A percentile compares a stretch with the other conserved stretches of the same genome.
Evolutionary conservation across 2,329 filamentous ascomycete genomes (phyloP).

Genomic region (Dothistroma pini): DNA sequence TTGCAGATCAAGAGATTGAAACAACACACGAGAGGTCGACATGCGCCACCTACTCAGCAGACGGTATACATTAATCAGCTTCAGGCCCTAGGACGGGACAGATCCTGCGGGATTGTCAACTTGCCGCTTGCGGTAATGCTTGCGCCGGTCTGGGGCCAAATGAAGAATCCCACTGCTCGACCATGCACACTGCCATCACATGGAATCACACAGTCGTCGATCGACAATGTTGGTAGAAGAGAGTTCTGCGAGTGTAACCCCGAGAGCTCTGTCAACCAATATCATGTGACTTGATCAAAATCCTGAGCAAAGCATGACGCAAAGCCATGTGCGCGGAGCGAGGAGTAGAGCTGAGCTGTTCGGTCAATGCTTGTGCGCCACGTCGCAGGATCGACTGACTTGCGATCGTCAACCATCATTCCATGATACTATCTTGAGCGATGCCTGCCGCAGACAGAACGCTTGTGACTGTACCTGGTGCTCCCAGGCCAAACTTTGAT

Average conservation of each 20-base stretch:
- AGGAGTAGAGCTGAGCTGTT: too few relatives aligned
- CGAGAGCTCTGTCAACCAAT: too few relatives aligned
- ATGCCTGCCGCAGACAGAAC: slow-evolving; percentile 1
- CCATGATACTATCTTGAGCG: background rate
- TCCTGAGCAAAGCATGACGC: too few relatives aligned
- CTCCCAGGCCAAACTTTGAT: slow-evolving; percentile 5
- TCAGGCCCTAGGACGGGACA: background rate
- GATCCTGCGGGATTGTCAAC: background rate
- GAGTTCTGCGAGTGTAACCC: too few relatives aligned
- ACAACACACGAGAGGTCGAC: background rate
- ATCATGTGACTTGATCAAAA: too few relatives aligned
- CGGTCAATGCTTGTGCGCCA: background rate
- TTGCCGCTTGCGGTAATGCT: background rate
- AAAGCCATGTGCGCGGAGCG: too few relatives aligned
- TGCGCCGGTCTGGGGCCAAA: background rate
- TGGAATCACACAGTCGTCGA: too few relatives aligned
- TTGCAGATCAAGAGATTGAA: background rate
- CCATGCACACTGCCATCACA: too few relatives aligned
- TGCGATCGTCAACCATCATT: background rate
- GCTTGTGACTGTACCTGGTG: slow-evolving; percentile 1
- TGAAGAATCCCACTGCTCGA: too few relatives aligned
- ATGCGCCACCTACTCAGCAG: background rate
- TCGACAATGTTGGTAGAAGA: too few relatives aligned
- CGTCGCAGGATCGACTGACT: background rate
- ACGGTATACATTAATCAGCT: background rate